phyloP scores from a whole-genome alignment of 352 stramenopile species.

The Blastocystis sp. region DNA sequence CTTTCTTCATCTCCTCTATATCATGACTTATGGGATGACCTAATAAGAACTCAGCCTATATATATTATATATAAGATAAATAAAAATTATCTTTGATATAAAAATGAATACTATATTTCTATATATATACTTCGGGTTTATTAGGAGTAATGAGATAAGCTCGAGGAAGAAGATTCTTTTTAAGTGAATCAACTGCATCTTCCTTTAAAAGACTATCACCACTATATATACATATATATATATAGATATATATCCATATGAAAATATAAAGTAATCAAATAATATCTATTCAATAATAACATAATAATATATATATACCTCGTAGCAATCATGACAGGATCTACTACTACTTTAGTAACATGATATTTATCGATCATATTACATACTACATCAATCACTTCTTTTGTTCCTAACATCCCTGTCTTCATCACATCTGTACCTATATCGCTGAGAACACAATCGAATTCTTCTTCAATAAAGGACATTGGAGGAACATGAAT shows the following conservation, averaged over 20 bases:
- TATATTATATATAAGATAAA: too few species aligned
- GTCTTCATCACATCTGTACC: constrained; percentile 66
- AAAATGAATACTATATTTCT: too few species aligned
- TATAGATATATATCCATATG: too few species aligned
- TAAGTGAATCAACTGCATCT: constrained; percentile 52
- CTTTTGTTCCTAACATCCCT: constrained; percentile 65
- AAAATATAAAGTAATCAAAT: too few species aligned
- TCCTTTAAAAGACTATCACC: constrained; percentile 59
- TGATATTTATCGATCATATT: constrained; percentile 47
- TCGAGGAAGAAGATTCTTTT: constrained; percentile 59
- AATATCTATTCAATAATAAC: too few species aligned
- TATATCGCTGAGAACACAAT: constrained; percentile 65
- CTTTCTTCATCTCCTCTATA: constrained; percentile 53
- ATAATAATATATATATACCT: too few species aligned
- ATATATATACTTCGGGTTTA: constrained; percentile 66
- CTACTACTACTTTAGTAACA: constrained; percentile 55
- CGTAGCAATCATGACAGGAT: constrained; percentile 76
- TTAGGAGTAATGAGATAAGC: constrained; percentile 71
- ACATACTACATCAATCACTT: constrained; percentile 56
- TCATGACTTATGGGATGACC: too few species aligned
- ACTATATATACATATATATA: too few species aligned
- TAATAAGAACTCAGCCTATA: too few species aligned
- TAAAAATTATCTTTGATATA: not conserved
- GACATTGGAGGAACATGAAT: constrained; percentile 57
- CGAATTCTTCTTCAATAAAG: constrained; percentile 58